Evolutionary conservation across 306 rosid species (phyloP).

Genomic region (Sindora glabra): DNA sequence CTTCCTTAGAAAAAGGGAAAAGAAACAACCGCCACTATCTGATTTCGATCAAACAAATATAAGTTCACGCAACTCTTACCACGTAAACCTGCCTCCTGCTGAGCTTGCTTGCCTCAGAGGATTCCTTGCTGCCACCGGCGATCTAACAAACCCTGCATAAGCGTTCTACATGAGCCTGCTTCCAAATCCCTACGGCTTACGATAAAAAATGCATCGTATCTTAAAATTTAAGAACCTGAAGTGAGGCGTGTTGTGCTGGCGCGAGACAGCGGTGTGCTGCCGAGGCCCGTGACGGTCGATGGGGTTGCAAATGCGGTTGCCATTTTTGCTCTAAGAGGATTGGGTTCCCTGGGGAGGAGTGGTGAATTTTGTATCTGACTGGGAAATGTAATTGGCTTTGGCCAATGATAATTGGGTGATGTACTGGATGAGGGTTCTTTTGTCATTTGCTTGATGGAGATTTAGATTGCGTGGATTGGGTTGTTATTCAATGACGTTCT

Average conservation of each 20-base stretch:
- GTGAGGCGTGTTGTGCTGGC: constrained; percentile 38
- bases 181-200: neutral
- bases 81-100: constrained; percentile 50
- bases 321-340: too few species aligned
- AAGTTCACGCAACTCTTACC: constrained; percentile 34
- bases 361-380: neutral
- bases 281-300: constrained; percentile 52
- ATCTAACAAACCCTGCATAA: constrained; percentile 50
- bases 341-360: too few species aligned
- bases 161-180: neutral
- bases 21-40: neutral
- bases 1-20: too few species aligned
- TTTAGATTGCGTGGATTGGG: constrained; percentile 36
- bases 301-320: constrained; percentile 53
- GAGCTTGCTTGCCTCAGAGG: constrained; percentile 49
- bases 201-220: neutral
- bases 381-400: neutral
- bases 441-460: constrained; percentile 4
- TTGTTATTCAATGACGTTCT: constrained; percentile 36
- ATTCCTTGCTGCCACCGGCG: constrained; percentile 38
- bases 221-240: constrained; percentile 23
- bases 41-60: neutral
- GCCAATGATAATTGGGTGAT: neutral
- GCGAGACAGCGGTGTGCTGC: constrained; percentile 32
- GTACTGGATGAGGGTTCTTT: neutral